Base-by-base conservation (phyloP, 129 eudicot species). In the Lactuca saligna region DNA sequence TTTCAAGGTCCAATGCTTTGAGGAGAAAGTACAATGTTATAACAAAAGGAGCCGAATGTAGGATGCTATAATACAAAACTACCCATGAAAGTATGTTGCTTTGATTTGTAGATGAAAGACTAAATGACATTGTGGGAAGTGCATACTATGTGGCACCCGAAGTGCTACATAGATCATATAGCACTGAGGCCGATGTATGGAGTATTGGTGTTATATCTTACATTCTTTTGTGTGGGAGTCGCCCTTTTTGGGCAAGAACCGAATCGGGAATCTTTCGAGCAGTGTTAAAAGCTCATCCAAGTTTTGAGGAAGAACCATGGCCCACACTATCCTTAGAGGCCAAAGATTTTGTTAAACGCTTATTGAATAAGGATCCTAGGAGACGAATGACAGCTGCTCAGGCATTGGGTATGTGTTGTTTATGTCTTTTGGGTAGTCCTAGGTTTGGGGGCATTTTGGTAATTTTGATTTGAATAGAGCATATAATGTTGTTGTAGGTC, bases 301-400 rank as follows among this genome's bases (percentile, higher is more conserved):
- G 72, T 63, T 77, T 70, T 34, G 72, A 63, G n/a, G 81, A 77
- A 62, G 76, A 55, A 54, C 81, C 81, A 14, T 77, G 81, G 99
- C 96, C 96, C 61, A 69, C 88, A 41, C 58, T 89, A 65, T 85
- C 97, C 61, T 71, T 82, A 0, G 92, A 89, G 53, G 97, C 97
- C 20, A 93, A 81, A 83, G 99, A 93, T 74, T 85, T 93, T 54
- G 97, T 93, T 54, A 94, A 84, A 67, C 82, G 97, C 29, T 70
- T 89, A 34, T 70, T 94, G 55, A 89, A 85, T 34, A 94, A 94
- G 66, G 99, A 94, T 74, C 92, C 92, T 5, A 78, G 97, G 77
- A 94, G 84, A 83, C 70, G 99, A 81, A 87, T 94, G 86, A 94
- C 97, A 0, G 99, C 99, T 50, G 86, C 96, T 61, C 99, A 89